Evolutionary conservation across 805 yeast genomes (phyloP).

Genomic region (Cyberlindnera maclurae): DNA sequence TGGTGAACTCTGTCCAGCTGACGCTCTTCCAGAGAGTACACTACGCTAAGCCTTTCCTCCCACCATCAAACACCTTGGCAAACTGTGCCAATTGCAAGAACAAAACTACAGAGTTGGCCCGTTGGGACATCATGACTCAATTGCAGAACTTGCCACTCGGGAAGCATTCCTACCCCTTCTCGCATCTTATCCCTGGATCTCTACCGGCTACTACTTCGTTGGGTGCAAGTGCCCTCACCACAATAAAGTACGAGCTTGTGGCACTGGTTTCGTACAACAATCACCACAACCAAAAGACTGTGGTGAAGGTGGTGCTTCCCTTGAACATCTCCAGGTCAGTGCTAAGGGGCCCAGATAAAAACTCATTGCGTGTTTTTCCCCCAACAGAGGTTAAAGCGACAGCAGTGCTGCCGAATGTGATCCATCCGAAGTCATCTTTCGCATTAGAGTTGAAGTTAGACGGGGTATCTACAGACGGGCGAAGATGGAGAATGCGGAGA

Average conservation of each 20-base stretch:
- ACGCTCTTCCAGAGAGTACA: constrained; percentile 66
- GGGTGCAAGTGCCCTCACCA: constrained; percentile 44
- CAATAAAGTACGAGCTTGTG: constrained; percentile 67
- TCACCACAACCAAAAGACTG: constrained; percentile 24
- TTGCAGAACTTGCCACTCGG: constrained; percentile 56
- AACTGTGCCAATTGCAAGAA: constrained; percentile 53
- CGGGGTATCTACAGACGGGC: constrained; percentile 49
- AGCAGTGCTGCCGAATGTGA: constrained; percentile 81
- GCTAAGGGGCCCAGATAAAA: constrained; percentile 74
- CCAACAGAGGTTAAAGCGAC: constrained; percentile 89
- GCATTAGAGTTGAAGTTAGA: constrained; percentile 79
- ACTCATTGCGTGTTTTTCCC: constrained; percentile 86
- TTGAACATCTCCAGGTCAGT: constrained; percentile 71
- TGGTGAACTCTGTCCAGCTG: constrained; percentile 52
- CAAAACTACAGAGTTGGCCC: constrained; percentile 57
- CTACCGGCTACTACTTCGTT: constrained; percentile 68
- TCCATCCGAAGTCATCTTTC: constrained; percentile 81
- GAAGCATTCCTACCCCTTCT: constrained; percentile 84
- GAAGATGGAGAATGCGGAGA: constrained; percentile 89
- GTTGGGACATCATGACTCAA: constrained; percentile 77
- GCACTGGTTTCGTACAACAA: constrained; percentile 47
- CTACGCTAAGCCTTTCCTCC: constrained; percentile 58
- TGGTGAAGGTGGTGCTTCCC: constrained; percentile 49
- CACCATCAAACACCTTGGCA: constrained; percentile 41
- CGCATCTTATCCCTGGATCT: constrained; percentile 81